Evolutionary conservation across 257 asterid species (phyloP).

Genomic region (Capsicum rhomboideum): DNA sequence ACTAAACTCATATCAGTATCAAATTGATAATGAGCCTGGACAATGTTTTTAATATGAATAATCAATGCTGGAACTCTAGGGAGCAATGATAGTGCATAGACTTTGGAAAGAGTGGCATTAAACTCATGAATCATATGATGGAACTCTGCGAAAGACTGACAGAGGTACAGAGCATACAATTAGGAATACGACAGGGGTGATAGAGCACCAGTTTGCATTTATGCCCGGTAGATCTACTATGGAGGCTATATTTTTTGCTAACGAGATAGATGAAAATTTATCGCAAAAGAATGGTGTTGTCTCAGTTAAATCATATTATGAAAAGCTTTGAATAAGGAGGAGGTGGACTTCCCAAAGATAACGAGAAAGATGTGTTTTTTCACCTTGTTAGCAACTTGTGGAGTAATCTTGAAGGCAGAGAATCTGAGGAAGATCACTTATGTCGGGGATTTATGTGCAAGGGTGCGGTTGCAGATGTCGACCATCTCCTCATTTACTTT

Average conservation of each 20-base stretch:
- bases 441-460: background rate
- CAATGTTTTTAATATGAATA: background rate
- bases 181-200: background rate
- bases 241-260: background rate
- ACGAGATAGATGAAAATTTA: background rate
- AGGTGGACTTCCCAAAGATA: background rate
- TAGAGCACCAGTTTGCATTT: background rate
- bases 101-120: background rate
- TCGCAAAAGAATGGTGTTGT: background rate
- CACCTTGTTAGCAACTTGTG: background rate
- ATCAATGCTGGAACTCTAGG: background rate
- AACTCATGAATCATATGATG: background rate
- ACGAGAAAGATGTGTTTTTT: background rate
- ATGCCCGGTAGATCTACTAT: background rate
- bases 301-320: background rate
- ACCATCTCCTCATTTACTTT: background rate
- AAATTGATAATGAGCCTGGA: background rate
- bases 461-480: background rate
- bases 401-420: background rate
- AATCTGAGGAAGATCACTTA: background rate
- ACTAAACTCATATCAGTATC: background rate
- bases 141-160: background rate
- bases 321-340: background rate
- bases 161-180: background rate
- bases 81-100: background rate